phyloP scores from a whole-genome alignment of 345 rosid species.

The Arabis alpina region DNA sequence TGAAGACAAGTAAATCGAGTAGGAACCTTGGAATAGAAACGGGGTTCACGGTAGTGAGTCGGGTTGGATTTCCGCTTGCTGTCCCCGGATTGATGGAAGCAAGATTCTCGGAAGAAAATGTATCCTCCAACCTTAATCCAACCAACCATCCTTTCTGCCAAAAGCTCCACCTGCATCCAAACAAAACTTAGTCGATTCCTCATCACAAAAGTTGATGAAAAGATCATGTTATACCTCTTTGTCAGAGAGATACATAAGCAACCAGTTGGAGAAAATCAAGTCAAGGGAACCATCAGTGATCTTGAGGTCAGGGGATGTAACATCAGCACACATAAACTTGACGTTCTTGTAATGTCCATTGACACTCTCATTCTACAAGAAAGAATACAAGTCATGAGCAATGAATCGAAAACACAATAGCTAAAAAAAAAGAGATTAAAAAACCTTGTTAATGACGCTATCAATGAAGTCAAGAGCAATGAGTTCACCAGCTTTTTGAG shows the following conservation, averaged over 20 bases:
- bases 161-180: constrained; percentile 62
- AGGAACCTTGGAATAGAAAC: constrained; percentile 84
- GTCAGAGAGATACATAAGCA: constrained; percentile 96
- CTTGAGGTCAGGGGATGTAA: constrained; percentile 75
- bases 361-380: constrained; percentile 69
- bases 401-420: neutral
- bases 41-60: constrained; percentile 97
- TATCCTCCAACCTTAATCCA: constrained; percentile 91
- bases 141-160: constrained; percentile 77
- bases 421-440: constrained; percentile 4
- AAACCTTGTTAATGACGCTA: constrained; percentile 82
- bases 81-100: constrained; percentile 98
- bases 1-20: neutral
- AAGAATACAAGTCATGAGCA: constrained; percentile 5
- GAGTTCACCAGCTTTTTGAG: constrained; percentile 76
- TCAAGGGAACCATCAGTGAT: constrained; percentile 76
- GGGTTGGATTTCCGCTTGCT: constrained; percentile 79
- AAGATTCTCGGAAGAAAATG: constrained; percentile 96
- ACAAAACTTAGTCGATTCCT: constrained; percentile 1
- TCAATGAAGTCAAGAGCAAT: constrained; percentile 91
- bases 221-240: constrained; percentile 59
- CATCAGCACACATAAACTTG: constrained; percentile 87
- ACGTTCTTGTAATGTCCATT: constrained; percentile 86
- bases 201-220: neutral
- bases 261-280: constrained; percentile 93